phyloP scores from a whole-genome alignment of 2,329 filamentous ascomycete genomes.

The Colletotrichum ledebouriae region DNA sequence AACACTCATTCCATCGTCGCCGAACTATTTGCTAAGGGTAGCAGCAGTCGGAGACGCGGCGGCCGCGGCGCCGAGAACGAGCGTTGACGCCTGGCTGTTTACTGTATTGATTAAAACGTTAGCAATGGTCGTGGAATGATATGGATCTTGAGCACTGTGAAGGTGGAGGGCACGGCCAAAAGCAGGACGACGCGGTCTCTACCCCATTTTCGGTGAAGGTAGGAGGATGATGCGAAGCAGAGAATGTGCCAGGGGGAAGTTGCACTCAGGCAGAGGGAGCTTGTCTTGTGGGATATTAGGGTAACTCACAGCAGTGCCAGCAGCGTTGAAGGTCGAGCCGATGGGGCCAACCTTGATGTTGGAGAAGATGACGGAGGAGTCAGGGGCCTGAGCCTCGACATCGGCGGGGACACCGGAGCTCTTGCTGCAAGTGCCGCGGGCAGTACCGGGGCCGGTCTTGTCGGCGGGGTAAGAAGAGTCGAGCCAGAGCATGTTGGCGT shows the following conservation, averaged over 20 bases:
- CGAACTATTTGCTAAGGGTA: not conserved
- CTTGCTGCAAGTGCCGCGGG: constrained; percentile 67
- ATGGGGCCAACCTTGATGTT: constrained; percentile 65
- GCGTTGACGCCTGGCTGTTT: not conserved
- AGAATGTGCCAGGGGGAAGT: too few species aligned
- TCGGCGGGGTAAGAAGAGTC: constrained; percentile 74
- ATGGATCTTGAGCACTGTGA: too few species aligned
- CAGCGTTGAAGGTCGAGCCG: constrained; percentile 61
- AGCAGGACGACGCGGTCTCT: too few species aligned
- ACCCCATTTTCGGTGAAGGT: too few species aligned
- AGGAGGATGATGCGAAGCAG: too few species aligned
- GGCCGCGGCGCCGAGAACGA: not conserved
- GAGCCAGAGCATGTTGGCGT: constrained; percentile 80
- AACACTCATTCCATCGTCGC: not conserved
- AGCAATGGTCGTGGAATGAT: not conserved
- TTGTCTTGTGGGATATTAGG: not conserved
- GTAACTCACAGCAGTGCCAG: constrained; percentile 25
- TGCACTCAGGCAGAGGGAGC: too few species aligned
- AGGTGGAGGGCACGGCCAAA: too few species aligned
- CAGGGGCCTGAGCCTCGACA: constrained; percentile 61
- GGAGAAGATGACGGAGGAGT: constrained; percentile 67
- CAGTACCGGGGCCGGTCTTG: constrained; percentile 59
- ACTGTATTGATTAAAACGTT: not conserved
- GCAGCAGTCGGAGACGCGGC: not conserved
- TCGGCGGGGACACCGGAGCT: constrained; percentile 64